phyloP scores from a whole-genome alignment of 176 grass and related monocot genomes.

The Carex kokanica region DNA sequence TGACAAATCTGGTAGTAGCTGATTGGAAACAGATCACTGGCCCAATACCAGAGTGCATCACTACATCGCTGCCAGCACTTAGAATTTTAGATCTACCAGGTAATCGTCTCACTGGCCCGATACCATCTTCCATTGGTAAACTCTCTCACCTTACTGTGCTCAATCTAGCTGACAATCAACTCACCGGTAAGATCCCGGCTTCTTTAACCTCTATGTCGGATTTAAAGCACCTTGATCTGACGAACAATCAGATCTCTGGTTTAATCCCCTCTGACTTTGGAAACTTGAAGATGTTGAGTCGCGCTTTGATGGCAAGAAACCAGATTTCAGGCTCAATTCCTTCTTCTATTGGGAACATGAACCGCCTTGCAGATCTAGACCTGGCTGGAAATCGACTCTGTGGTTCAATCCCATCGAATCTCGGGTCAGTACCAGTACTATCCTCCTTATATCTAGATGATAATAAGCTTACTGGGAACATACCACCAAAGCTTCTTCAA shows the following conservation, averaged over 20 bases:
- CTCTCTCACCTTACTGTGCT: conserved; percentile 72
- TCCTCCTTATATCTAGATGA: conserved; percentile 59
- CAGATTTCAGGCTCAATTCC: conserved; percentile 65
- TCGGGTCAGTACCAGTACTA: conserved; percentile 51
- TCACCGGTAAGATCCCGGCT: conserved; percentile 43
- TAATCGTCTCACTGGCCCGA: conserved; percentile 61
- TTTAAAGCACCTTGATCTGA: conserved; percentile 87
- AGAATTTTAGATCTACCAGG: conserved; percentile 77
- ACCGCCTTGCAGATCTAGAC: conserved; percentile 82
- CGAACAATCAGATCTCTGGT: conserved; percentile 62
- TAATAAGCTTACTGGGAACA: conserved; percentile 52
- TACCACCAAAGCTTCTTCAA: conserved; percentile 47
- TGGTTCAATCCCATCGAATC: conserved; percentile 37
- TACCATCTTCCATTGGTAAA: conserved; percentile 53
- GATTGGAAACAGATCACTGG: conserved; percentile 97
- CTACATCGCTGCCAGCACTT: conserved; percentile 49
- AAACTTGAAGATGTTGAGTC: conserved; percentile 68
- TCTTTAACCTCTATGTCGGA: conserved; percentile 46
- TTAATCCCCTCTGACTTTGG: conserved; percentile 48
- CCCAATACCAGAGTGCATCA: conserved; percentile 58
- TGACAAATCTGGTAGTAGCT: conserved; percentile 62
- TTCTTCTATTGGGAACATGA: conserved; percentile 39
- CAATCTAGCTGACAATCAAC: conserved; percentile 82
- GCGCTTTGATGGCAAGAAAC: conserved; percentile 68
- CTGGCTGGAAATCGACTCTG: conserved; percentile 69